Evolutionary conservation across 2,329 filamentous ascomycete species (phyloP).

Genomic region (Colletotrichum orbiculare): DNA sequence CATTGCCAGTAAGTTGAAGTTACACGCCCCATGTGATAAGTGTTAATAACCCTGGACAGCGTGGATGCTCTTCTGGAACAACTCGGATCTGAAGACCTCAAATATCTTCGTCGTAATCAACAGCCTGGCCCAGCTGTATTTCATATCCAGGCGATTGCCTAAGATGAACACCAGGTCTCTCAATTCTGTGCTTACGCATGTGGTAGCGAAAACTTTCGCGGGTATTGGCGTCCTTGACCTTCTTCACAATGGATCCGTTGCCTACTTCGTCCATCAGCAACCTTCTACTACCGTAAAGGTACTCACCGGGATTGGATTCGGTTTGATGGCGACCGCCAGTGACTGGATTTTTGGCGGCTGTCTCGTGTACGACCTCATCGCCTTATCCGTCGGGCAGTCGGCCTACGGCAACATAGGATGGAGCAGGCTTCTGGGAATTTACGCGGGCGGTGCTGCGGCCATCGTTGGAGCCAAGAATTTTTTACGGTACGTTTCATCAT

Average conservation of each 20-base stretch:
- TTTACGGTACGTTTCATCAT: conserved; percentile 52
- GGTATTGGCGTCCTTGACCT: conserved; percentile 70
- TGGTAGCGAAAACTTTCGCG: conserved; percentile 69
- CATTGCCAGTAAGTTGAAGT: conserved; percentile 60
- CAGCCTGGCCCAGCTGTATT: conserved; percentile 64
- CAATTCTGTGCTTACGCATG: conserved; percentile 65
- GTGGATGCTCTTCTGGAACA: conserved; percentile 74
- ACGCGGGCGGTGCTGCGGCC: conserved; percentile 61
- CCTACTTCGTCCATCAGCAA: conserved; percentile 61
- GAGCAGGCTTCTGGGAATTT: conserved; percentile 62
- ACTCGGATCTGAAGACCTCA: conserved; percentile 58
- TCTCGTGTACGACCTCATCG: conserved; percentile 68
- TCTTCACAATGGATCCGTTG: conserved; percentile 67
- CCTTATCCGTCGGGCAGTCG: conserved; percentile 63
- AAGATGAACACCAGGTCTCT: conserved; percentile 61
- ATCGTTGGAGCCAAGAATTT: conserved; percentile 65
- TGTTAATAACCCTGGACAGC: conserved; percentile 42
- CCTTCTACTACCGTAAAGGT: conserved; percentile 60
- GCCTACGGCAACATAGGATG: conserved; percentile 55
- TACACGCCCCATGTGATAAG: not conserved
- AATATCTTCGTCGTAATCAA: conserved; percentile 69
- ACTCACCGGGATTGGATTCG: conserved; percentile 65
- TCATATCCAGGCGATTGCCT: conserved; percentile 59
- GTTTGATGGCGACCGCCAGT: conserved; percentile 56
- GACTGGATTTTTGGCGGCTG: conserved; percentile 72